Percentiles rank a stretch among this genome's conserved stretches.
Evolutionary conservation across 2,329 filamentous ascomycete genomes (phyloP).

Genomic region (Scedosporium minutisporum): DNA sequence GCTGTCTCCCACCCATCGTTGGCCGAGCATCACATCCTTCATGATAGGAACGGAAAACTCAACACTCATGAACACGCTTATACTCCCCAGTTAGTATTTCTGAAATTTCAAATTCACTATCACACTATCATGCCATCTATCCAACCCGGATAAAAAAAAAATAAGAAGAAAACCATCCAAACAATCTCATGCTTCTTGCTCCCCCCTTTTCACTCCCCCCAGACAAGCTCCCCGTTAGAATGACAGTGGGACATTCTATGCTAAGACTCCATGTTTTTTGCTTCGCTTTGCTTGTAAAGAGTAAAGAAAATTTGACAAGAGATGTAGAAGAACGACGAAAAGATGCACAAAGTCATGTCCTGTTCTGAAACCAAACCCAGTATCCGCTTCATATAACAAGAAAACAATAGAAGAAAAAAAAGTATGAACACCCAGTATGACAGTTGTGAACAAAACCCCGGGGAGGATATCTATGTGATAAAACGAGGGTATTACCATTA

Average conservation of each 20-base stretch:
- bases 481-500: neutral
- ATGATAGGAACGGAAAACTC: too few relatives aligned
- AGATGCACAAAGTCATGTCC: neutral
- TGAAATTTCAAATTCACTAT: too few relatives aligned
- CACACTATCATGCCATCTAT: neutral
- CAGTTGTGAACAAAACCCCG: neutral
- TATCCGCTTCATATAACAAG: neutral
- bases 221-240: neutral
- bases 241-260: neutral
- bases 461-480: neutral
- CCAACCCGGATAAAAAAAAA: neutral
- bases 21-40: too few relatives aligned
- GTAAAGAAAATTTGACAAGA: neutral
- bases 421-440: neutral
- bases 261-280: neutral
- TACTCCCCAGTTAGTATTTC: too few relatives aligned
- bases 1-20: too few relatives aligned
- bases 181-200: neutral
- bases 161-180: neutral
- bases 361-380: neutral
- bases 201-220: neutral
- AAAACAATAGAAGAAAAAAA: neutral
- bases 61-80: too few relatives aligned
- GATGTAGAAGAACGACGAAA: neutral
- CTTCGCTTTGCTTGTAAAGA: neutral